These are phyloP conservation scores for Sporisorium reilianum DNA, from an alignment of 1,284 basidiomycete genomes.

Conservation along the genomic window DNA sequence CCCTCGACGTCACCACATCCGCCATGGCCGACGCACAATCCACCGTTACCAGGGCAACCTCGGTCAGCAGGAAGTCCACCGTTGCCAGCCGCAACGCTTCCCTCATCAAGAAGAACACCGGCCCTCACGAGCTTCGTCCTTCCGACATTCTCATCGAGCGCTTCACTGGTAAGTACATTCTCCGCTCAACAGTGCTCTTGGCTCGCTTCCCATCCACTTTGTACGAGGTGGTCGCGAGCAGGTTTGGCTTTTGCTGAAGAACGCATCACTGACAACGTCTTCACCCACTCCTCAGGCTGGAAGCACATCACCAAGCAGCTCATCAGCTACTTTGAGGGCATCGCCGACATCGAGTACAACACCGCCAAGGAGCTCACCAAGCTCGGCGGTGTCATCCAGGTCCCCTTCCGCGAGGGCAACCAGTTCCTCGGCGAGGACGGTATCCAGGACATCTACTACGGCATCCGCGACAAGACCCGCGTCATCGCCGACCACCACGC, in stretches of 20 bases:
- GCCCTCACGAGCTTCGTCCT: slow-evolving; percentile 84
- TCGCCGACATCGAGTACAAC: slow-evolving; percentile 76
- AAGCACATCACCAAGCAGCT: slow-evolving; percentile 82
- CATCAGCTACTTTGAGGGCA: slow-evolving; percentile 76
- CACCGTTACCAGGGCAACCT: slow-evolving; percentile 64
- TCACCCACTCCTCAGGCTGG: slow-evolving; percentile 78
- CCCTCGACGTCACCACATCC: slow-evolving; percentile 22
- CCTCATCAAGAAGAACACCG: slow-evolving; percentile 71
- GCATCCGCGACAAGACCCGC: slow-evolving; percentile 89
- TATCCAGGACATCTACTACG: slow-evolving; percentile 88
- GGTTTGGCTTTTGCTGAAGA: too few relatives aligned
- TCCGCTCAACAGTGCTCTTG: neutral
- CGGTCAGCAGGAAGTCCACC: slow-evolving; percentile 68
- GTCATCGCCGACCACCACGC: slow-evolving; percentile 95
- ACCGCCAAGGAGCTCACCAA: slow-evolving; percentile 93
- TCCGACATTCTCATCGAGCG: slow-evolving; percentile 97
- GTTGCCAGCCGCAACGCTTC: slow-evolving; percentile 70
- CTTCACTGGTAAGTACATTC: slow-evolving; percentile 66
- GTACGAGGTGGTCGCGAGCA: neutral
- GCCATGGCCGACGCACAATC: slow-evolving; percentile 67
- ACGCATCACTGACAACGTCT: too few relatives aligned
- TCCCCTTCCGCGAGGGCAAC: slow-evolving; percentile 93
- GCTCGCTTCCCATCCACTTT: neutral
- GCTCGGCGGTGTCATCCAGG: slow-evolving; percentile 96
- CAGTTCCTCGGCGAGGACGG: slow-evolving; percentile 69